Base-by-base conservation (phyloP, 768 basidiomycete genomes). In the Psilocybe subaeruginosa region DNA sequence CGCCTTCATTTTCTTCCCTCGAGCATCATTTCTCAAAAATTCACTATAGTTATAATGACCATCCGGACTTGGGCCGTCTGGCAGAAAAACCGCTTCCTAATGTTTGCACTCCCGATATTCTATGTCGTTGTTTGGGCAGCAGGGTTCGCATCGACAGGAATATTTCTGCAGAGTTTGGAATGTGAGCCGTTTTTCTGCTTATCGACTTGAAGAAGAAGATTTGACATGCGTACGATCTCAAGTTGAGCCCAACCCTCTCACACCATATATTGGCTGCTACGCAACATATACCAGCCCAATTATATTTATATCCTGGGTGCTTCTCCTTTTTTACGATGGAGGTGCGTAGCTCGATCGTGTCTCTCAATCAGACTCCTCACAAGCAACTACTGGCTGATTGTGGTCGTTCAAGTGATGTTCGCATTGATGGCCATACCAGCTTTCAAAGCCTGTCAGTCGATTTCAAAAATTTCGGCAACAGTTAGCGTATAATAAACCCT, bases 51-150 rank as follows among this genome's bases (percentile, higher is more conserved):
- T 37, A 55, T 68, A 6, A 60, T 68, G 56, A 68, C 64, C 14
- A 54, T 62, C 8, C 60, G 67, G 29, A 68, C 67, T 3, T 68
- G 67, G 67, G 67, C 63, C 23, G 65, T 68, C 7, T 68, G 67
- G 67, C 53, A 61, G 27, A 66, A 62, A 43, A 58, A 52, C 47
- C 48, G 58, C 11, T 55, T 35, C 3, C 47, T 68, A 50, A 59
- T 58, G 29, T 58, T 48, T 19, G 5, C 55, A 16, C 58, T 68
- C 30, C 47, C 51, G 4, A 55, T 62, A 14, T 64, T 66, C 37
- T 64, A 61, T 41, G n/a, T 61, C 12, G 49, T 58, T 2, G 27
- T 57, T 11, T 68, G 67, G 67, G 52, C 55, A 16, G 60, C 51
- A 7, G 63, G 60, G 5, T 68, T 66, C 39, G 48, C 56, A 0